A percentile compares a stretch with the other conserved stretches of the same genome.
Evolutionary conservation across 139 green algal genomes (phyloP).

Genomic region (Chloropicon primus): DNA sequence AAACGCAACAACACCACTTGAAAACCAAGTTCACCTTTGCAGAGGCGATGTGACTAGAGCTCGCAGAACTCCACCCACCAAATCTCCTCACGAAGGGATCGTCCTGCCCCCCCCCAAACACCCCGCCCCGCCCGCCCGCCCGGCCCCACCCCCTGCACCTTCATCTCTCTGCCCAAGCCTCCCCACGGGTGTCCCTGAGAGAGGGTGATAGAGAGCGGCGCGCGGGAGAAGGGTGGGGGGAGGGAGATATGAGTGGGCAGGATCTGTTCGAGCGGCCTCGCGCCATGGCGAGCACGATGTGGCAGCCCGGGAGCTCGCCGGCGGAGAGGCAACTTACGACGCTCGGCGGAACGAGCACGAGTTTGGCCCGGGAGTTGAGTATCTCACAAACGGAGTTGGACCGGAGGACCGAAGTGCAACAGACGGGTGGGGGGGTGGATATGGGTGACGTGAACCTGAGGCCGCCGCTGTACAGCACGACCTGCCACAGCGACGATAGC

Average conservation of each 20-base stretch:
- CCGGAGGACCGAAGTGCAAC: neutral
- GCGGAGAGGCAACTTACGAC: neutral
- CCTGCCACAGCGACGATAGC: neutral
- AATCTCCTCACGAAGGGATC: too few relatives aligned
- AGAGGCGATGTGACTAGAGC: too few relatives aligned
- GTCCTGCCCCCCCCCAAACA: too few relatives aligned
- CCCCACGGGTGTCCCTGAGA: neutral
- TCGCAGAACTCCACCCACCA: too few relatives aligned
- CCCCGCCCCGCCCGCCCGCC: too few relatives aligned
- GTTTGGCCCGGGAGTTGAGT: neutral
- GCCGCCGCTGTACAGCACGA: neutral
- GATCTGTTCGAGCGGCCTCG: neutral
- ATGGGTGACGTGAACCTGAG: neutral
- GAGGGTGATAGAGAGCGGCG: neutral
- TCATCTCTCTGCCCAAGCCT: too few relatives aligned
- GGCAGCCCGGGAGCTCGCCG: neutral
- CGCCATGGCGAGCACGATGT: neutral
- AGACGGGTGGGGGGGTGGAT: neutral
- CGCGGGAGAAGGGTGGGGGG: neutral
- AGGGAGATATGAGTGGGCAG: too few relatives aligned
- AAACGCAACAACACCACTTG: too few relatives aligned
- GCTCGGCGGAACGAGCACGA: neutral
- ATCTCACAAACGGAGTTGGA: neutral
- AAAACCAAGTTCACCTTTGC: too few relatives aligned
- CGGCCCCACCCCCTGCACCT: too few relatives aligned